Evolutionary conservation across 495 filamentous ascomycete genomes (phyloP).

Genomic region (Rusavskia elegans): DNA sequence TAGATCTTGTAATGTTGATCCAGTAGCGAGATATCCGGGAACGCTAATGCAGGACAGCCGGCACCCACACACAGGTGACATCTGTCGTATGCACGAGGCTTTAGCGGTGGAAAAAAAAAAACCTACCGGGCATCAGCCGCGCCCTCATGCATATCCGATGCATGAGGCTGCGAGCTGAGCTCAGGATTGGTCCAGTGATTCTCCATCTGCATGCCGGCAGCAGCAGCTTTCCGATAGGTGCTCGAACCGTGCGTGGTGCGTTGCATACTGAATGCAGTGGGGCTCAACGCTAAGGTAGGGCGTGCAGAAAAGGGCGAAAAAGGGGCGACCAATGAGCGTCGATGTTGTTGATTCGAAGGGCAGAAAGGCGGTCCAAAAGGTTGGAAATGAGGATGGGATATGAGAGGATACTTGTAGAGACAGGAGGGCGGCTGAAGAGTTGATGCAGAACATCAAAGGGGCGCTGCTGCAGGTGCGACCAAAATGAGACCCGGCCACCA

Average conservation of each 20-base stretch:
- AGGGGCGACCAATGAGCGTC: background rate
- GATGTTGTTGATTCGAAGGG: background rate
- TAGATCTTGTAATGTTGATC: no score
- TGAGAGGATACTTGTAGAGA: background rate
- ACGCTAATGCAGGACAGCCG: background rate
- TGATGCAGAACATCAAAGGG: background rate
- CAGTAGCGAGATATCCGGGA: no score
- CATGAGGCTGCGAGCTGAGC: background rate
- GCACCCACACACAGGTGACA: no score
- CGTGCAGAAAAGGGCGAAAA: conserved; percentile 1
- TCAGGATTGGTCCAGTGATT: background rate
- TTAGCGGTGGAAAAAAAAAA: background rate
- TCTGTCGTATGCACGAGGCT: no score
- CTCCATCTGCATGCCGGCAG: background rate
- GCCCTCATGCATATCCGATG: background rate
- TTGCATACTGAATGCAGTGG: background rate
- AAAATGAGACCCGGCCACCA: background rate
- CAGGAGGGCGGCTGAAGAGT: background rate
- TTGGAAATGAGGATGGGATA: background rate
- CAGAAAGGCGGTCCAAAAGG: background rate
- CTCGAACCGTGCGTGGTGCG: background rate
- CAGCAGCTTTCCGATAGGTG: background rate
- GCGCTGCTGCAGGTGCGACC: background rate
- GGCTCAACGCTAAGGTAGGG: background rate
- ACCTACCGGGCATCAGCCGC: background rate